Evolutionary conservation across 75 land plant genomes (phyloP).

Genomic region (Selaginella tamariscina): DNA sequence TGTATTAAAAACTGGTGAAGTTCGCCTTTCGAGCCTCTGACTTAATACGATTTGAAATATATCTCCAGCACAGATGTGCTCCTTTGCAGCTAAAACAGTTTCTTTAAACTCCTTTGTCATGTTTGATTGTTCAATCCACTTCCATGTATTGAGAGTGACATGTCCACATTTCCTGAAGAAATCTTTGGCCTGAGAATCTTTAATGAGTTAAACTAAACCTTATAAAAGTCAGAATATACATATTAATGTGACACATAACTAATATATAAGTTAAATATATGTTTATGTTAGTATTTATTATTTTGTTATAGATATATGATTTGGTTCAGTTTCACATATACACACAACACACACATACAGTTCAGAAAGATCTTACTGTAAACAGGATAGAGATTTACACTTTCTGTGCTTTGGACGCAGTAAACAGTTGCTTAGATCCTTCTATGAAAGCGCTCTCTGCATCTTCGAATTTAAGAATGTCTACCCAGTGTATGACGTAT

Average conservation of each 20-base stretch:
- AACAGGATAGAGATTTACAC: constrained; percentile 23
- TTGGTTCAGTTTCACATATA: background rate
- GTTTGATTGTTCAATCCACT: constrained; percentile 33
- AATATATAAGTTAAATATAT: background rate
- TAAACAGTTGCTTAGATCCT: constrained; percentile 50
- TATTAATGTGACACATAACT: background rate
- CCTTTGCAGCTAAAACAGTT: constrained; percentile 64
- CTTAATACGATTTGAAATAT: constrained; percentile 93
- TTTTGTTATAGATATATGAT: too few species aligned
- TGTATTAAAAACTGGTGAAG: too few species aligned
- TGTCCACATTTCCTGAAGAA: constrained; percentile 46
- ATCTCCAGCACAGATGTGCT: constrained; percentile 91
- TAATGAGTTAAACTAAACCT: background rate
- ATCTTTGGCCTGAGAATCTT: constrained; percentile 44
- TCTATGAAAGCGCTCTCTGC: constrained; percentile 53
- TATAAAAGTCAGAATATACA: too few species aligned
- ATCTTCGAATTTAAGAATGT: constrained; percentile 37
- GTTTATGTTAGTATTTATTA: background rate
- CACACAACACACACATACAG: too few species aligned
- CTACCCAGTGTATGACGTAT: constrained; percentile 83
- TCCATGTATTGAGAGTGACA: constrained; percentile 40
- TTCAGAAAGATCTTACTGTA: background rate
- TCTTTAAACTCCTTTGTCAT: constrained; percentile 64
- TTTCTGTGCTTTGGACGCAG: constrained; percentile 45
- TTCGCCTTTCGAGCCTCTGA: constrained; percentile 83